Evolutionary conservation across 2,329 filamentous ascomycete species (phyloP).

Genomic region (Epichloe festucae): DNA sequence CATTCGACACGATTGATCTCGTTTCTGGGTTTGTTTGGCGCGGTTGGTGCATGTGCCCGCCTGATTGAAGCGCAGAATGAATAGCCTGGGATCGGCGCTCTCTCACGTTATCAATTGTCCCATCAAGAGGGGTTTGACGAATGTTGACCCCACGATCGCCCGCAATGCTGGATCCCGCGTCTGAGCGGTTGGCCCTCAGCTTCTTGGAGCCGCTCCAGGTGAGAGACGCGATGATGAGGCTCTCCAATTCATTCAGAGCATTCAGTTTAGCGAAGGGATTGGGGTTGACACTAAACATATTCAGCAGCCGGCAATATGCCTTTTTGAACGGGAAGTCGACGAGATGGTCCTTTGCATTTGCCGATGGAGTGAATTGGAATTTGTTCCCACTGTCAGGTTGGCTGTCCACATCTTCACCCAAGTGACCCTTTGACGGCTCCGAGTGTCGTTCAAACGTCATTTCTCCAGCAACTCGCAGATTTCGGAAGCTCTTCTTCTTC

Average conservation of each 20-base stretch:
- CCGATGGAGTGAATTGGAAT: not conserved
- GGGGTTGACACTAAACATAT: slow-evolving; percentile 78
- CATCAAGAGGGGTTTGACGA: slow-evolving; percentile 41
- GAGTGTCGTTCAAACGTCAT: slow-evolving; percentile 20
- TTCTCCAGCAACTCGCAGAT: slow-evolving; percentile 41
- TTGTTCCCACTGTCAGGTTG: slow-evolving; percentile 8
- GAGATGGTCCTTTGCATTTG: not conserved
- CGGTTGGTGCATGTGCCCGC: slow-evolving; percentile 20
- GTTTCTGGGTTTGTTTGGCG: slow-evolving; percentile 33
- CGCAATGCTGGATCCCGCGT: slow-evolving; percentile 21
- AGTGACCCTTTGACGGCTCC: slow-evolving; percentile 25
- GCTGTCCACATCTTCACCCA: slow-evolving; percentile 26
- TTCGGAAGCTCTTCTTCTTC: slow-evolving; percentile 57
- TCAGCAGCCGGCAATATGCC: slow-evolving; percentile 67
- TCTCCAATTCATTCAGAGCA: slow-evolving; percentile 69
- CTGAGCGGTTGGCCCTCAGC: slow-evolving; percentile 23
- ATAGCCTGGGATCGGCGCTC: slow-evolving; percentile 48
- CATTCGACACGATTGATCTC: slow-evolving; percentile 35
- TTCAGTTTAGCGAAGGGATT: slow-evolving; percentile 80
- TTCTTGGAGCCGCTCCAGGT: slow-evolving; percentile 21
- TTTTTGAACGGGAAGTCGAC: slow-evolving; percentile 65
- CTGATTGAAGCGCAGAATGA: slow-evolving; percentile 17
- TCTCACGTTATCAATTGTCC: slow-evolving; percentile 56
- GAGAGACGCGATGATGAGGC: slow-evolving; percentile 66
- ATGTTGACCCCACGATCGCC: slow-evolving; percentile 20